Base-by-base conservation (phyloP, 1,284 basidiomycete genomes). In the Cerrena zonata region DNA sequence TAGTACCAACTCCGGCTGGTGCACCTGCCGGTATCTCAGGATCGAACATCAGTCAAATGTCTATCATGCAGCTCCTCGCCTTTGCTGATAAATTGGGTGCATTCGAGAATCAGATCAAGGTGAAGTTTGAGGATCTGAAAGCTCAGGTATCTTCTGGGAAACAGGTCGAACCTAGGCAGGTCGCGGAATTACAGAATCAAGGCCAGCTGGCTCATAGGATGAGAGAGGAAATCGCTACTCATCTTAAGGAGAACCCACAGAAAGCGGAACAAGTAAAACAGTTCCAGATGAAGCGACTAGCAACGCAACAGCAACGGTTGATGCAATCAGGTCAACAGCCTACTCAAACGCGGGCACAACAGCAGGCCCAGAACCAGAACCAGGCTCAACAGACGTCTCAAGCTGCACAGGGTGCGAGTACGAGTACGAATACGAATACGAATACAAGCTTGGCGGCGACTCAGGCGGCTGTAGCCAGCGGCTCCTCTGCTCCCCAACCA, bases 211-310 rank as follows among this genome's bases (percentile, higher is more conserved):
- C 15, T 15, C 7, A 34, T 34, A 7, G 15, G 30, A 7, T 34
- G 7, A 34, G 30, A 34, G 30, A 7, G 30, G 7, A 15, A 7
- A 34, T 34, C 30, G 7, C 7, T 7, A 7, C 7, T 7, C 30
- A 34, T 34, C 15, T 34, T 34, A 15, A 7, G 30, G 30, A 34
- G 30, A 34, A 34, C 15, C 30, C 30, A 34, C 7, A 34, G 15
- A 7, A 15, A 34, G 7, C 15, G 30, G 30, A 34, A 15, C n/a
- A 23, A 5, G 25, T 3, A 54, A 56, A 2, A 56, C 30, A 34
- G 30, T 34, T 34, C 30, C 30, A 34, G 7, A 15, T 22, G 42
- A 4, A 22, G 15, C 42, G 24, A 44, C 15, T 13, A 22, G 22
- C 22, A 10, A 21, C 24, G 5, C 42, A 21, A 23, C 19, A 19